These are phyloP conservation scores for Leptodermis oblonga DNA, from an alignment of 257 asterid genomes.

Conservation along the genomic window DNA sequence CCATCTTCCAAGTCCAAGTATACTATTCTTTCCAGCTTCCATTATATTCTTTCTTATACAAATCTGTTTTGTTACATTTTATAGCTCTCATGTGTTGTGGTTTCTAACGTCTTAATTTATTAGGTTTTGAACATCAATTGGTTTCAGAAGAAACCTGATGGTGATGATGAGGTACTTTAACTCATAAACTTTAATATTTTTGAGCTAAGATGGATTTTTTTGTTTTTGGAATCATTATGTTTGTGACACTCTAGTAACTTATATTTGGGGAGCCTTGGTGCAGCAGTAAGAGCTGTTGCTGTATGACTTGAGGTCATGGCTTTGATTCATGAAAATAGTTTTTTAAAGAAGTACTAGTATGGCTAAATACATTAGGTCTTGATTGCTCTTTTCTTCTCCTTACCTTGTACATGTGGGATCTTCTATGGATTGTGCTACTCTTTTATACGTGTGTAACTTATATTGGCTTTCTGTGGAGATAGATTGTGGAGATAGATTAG, in stretches of 20 bases:
- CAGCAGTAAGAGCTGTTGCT: not conserved
- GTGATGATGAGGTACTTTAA: constrained; percentile 61
- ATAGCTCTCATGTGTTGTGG: constrained; percentile 1
- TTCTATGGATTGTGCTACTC: not conserved
- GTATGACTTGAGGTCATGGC: not conserved
- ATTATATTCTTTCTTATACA: not conserved
- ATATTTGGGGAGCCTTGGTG: not conserved
- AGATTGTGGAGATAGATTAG: too few species aligned
- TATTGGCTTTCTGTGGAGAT: not conserved
- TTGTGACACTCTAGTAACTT: not conserved
- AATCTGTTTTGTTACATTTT: not conserved
- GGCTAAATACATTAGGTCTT: not conserved
- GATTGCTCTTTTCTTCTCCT: not conserved
- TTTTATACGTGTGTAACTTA: not conserved
- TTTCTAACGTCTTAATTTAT: constrained; percentile 4
- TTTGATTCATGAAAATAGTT: not conserved
- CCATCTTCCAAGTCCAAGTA: constrained; percentile 76
- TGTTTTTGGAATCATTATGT: not conserved
- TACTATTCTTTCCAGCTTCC: not conserved
- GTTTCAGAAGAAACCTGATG: constrained; percentile 84
- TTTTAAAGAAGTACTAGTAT: not conserved
- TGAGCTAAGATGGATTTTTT: not conserved
- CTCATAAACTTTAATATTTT: not conserved
- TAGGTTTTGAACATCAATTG: constrained; percentile 74
- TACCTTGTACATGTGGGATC: not conserved